These are phyloP conservation scores for Microdochium nivale DNA, from an alignment of 2,329 filamentous ascomycete species.

Conservation along the genomic window DNA sequence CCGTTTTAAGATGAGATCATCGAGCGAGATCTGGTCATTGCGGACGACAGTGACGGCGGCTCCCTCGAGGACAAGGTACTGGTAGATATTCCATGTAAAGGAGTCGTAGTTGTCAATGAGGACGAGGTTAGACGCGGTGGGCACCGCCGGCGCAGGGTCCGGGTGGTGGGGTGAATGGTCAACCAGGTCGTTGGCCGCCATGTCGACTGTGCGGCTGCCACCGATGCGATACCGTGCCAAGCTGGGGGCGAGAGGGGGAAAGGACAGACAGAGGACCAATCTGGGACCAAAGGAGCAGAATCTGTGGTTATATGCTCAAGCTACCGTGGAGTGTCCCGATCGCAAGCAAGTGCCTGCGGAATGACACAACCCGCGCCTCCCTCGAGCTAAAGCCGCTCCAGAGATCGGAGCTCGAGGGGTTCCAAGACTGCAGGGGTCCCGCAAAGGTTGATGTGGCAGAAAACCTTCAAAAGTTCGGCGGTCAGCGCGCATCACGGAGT, in stretches of 20 bases:
- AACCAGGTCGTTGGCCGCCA: conserved; percentile 42
- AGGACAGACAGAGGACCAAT: too few relatives aligned
- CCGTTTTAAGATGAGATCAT: conserved; percentile 73
- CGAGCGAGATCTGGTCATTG: conserved; percentile 83
- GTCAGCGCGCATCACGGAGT: neutral
- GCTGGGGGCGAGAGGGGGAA: neutral
- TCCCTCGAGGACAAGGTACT: conserved; percentile 94
- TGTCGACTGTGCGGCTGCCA: conserved; percentile 17
- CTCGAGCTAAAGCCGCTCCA: too few relatives aligned
- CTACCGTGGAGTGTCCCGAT: too few relatives aligned
- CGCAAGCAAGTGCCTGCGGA: neutral
- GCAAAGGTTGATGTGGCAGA: neutral
- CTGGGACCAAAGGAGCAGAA: too few relatives aligned
- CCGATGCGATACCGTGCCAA: neutral
- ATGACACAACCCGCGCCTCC: neutral
- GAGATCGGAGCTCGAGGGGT: too few relatives aligned
- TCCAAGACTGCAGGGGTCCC: too few relatives aligned
- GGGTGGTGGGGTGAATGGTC: conserved; percentile 88
- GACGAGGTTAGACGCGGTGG: conserved; percentile 81
- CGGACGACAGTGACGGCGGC: conserved; percentile 82
- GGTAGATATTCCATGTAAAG: conserved; percentile 99
- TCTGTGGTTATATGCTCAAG: too few relatives aligned
- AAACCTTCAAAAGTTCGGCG: neutral
- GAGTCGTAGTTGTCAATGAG: conserved; percentile 99
- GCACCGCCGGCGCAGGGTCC: conserved; percentile 60